Evolutionary conservation across 306 rosid species (phyloP).

Genomic region (Trifolium repens): DNA sequence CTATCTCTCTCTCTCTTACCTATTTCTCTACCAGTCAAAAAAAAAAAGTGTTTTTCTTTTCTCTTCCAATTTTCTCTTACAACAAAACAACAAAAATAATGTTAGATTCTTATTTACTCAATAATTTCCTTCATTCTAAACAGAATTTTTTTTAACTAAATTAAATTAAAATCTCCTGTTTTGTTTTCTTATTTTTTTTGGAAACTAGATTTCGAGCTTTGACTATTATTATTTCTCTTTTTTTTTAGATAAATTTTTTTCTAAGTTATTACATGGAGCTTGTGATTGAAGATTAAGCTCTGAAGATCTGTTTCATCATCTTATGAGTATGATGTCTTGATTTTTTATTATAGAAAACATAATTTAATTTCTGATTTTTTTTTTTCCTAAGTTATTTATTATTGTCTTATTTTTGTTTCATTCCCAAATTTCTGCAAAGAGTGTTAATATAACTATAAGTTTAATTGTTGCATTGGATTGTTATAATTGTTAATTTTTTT

Average conservation of each 20-base stretch:
- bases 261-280: constrained; percentile 55
- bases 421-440: constrained; percentile 2
- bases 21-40: constrained; percentile 46
- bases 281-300: constrained; percentile 47
- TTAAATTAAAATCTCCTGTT: neutral
- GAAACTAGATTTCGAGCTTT: constrained; percentile 42
- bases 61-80: neutral
- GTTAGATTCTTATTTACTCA: constrained; percentile 36
- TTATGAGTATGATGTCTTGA: neutral
- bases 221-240: constrained; percentile 27
- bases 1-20: neutral
- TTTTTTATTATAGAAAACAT: no score
- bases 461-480: constrained; percentile 19
- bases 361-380: neutral
- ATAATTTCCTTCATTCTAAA: neutral
- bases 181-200: neutral
- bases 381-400: neutral
- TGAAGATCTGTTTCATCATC: constrained; percentile 45
- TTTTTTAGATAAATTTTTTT: constrained; percentile 25
- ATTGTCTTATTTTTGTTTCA: constrained; percentile 15
- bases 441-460: constrained; percentile 9
- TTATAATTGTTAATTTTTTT: neutral
- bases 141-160: no score
- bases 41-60: neutral
- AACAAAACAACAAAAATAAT: neutral